Percentiles rank a stretch among this genome's conserved stretches.
Evolutionary conservation across 768 basidiomycete genomes (phyloP).

Genomic region (Sarcodon aspratus): DNA sequence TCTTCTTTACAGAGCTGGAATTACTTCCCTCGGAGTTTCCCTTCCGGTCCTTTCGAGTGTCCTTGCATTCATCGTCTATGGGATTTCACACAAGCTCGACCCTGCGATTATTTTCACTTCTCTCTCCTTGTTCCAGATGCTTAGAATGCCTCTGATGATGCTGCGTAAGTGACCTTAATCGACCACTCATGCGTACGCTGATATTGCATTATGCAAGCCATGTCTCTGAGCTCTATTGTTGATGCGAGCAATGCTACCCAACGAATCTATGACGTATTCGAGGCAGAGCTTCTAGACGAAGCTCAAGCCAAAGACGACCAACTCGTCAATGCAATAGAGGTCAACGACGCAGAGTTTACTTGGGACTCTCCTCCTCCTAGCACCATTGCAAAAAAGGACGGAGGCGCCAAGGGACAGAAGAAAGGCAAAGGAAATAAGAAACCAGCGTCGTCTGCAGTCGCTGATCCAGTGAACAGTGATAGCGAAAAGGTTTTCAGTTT

Average conservation of each 20-base stretch:
- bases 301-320: slow-evolving; percentile 40
- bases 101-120: slow-evolving; percentile 77
- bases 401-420: slow-evolving; percentile 19
- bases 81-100: slow-evolving; percentile 54
- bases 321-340: slow-evolving; percentile 53
- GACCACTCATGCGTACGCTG: slow-evolving; percentile 3
- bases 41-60: slow-evolving; percentile 76
- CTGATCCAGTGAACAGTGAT: slow-evolving; percentile 23
- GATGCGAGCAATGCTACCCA: slow-evolving; percentile 76
- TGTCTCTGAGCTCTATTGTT: slow-evolving; percentile 66
- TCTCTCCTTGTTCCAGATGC: slow-evolving; percentile 73
- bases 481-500: slow-evolving; percentile 47
- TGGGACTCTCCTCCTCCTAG: slow-evolving; percentile 71
- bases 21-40: slow-evolving; percentile 58
- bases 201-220: slow-evolving; percentile 26
- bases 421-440: slow-evolving; percentile 11
- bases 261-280: slow-evolving; percentile 73
- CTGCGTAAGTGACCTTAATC: slow-evolving; percentile 23
- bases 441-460: slow-evolving; percentile 7
- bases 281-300: slow-evolving; percentile 65
- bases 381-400: slow-evolving; percentile 16
- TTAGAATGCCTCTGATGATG: slow-evolving; percentile 76
- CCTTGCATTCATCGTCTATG: slow-evolving; percentile 66
- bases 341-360: slow-evolving; percentile 53
- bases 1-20: slow-evolving; percentile 51